phyloP scores from a whole-genome alignment of 139 green algal species.

The Chlamydomonas eustigma region DNA sequence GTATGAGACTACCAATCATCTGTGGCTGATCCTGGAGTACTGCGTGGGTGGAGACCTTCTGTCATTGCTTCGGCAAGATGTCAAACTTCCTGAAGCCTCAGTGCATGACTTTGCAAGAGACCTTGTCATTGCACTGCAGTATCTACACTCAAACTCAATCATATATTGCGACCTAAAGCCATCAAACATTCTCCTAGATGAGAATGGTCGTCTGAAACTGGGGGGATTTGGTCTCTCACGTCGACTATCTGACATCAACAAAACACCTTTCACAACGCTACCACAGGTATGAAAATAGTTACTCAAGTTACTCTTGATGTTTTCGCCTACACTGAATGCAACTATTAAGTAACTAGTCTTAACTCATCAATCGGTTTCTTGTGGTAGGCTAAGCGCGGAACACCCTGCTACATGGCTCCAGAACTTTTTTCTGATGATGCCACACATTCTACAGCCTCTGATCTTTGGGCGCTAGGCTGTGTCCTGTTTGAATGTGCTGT shows the following conservation, averaged over 20 bases:
- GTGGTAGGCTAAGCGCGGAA: slow-evolving; percentile 72
- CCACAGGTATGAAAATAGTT: slow-evolving; percentile 31
- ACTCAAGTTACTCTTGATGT: no score
- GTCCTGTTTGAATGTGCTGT: slow-evolving; percentile 89
- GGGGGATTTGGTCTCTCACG: slow-evolving; percentile 87
- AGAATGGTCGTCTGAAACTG: slow-evolving; percentile 89
- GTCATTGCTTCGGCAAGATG: slow-evolving; percentile 77
- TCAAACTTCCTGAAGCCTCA: slow-evolving; percentile 75
- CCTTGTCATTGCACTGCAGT: slow-evolving; percentile 64
- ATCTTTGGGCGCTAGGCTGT: slow-evolving; percentile 92
- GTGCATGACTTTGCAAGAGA: slow-evolving; percentile 83
- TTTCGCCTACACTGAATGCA: background rate
- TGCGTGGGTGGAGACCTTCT: slow-evolving; percentile 92
- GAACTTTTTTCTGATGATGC: slow-evolving; percentile 86
- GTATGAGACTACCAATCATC: slow-evolving; percentile 94
- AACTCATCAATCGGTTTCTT: background rate
- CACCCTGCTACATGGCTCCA: slow-evolving; percentile 91
- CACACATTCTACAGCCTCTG: slow-evolving; percentile 73
- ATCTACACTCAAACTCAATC: slow-evolving; percentile 76
- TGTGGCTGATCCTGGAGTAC: slow-evolving; percentile 98
- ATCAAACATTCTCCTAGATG: slow-evolving; percentile 90
- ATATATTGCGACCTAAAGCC: slow-evolving; percentile 93
- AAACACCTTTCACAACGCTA: slow-evolving; percentile 52
- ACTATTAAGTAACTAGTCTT: background rate
- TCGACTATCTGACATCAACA: slow-evolving; percentile 74